Percentiles rank a stretch among this genome's conserved stretches.
Evolutionary conservation across 495 filamentous ascomycete genomes (phyloP).

Genomic region (Stereocaulon alpinum): DNA sequence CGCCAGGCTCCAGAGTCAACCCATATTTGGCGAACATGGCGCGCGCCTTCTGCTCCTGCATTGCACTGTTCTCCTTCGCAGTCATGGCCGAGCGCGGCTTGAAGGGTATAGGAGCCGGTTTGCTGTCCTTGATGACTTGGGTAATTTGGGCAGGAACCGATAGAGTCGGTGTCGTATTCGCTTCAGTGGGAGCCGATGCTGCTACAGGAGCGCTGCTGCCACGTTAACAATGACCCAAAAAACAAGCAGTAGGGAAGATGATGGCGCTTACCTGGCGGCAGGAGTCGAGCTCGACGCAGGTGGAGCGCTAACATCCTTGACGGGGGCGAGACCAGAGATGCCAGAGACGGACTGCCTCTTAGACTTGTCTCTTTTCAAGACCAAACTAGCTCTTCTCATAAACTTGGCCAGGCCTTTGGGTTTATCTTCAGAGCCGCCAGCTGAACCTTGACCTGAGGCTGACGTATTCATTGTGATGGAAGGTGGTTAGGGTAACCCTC

Average conservation of each 20-base stretch:
- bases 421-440: conserved; percentile 35
- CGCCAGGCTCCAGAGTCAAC: conserved; percentile 55
- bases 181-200: neutral
- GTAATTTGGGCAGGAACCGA: conserved; percentile 14
- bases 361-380: conserved; percentile 44
- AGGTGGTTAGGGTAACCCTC: neutral
- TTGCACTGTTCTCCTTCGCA: conserved; percentile 29
- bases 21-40: conserved; percentile 67
- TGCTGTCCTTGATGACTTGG: conserved; percentile 17
- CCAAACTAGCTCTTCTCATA: conserved; percentile 53
- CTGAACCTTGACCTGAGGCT: conserved; percentile 15
- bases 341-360: conserved; percentile 30
- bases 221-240: neutral
- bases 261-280: conserved; percentile 26
- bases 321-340: conserved; percentile 23
- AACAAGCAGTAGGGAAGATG: neutral
- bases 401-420: conserved; percentile 54
- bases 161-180: conserved; percentile 9
- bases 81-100: conserved; percentile 14
- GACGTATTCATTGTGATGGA: conserved; percentile 13
- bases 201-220: conserved; percentile 13
- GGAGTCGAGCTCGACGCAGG: conserved; percentile 17
- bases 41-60: conserved; percentile 59
- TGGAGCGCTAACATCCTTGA: neutral
- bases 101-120: conserved; percentile 2